Evolutionary conservation across 140 eudicot species (phyloP), one percentile per base, ranked within the genome.

Genomic region (Cichorium intybus): DNA sequence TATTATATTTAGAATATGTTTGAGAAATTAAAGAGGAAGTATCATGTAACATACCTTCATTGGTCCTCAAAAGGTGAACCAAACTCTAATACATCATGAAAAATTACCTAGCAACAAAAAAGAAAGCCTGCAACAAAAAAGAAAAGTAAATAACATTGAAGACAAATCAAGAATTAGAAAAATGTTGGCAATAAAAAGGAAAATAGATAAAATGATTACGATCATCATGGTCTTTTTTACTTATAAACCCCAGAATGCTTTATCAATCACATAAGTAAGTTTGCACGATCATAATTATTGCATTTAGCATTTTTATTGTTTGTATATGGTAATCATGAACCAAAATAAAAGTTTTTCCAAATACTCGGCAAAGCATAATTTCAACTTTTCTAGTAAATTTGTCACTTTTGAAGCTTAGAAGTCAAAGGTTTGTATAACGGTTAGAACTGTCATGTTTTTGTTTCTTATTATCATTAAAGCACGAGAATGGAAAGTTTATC

Each of bases 41-140:
- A 39, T 68, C 21, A 11, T 24, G 73, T 22, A 34, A 69, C 66
- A 56, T 69, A 58, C 67, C 67, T 29, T 69, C 21, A 69, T 46
- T 24, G 72, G 53, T n/a, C 72, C 12, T 14, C 20, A 53, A 55
- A 66, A 66, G 35, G 54, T 37, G 39, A 35, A n/a, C 43, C 33
- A 66, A 51, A 66, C 43, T 53, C 53, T 53, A 43, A 43, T 22
- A 35, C 63, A 53, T 66, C 31, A 66, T 66, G 18, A 41, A 53
- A 47, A 48, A 65, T 66, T 39, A 66, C 17, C 14, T 34, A 54
- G 61, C n/a, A n/a, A n/a, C n/a, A n/a, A n/a, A n/a, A 53, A 47
- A 34, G 47, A 48, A 69, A 45, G 49, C 39, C 49, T 69, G 59
- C 59, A 69, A 69, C 22, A 48, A 18, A 11, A 68, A 68, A 43